phyloP scores from a whole-genome alignment of 2,329 filamentous ascomycete species.

The Tolypocladium endophyticum region DNA sequence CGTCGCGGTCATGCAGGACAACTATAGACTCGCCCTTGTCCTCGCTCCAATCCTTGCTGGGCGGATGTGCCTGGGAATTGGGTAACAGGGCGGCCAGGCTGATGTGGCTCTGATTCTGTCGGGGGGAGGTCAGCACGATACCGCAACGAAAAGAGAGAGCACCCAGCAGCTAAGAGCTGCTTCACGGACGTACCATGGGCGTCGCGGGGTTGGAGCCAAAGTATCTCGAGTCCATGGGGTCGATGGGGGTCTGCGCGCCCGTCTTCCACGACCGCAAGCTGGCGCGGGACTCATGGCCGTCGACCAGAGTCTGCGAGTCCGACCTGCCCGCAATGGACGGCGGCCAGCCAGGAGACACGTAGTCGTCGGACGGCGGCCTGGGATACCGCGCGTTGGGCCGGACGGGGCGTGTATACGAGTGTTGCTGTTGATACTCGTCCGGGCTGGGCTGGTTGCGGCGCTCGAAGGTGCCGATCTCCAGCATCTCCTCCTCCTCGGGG shows the following conservation, averaged over 20 bases:
- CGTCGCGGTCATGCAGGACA: slow-evolving; percentile 30
- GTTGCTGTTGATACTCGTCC: slow-evolving; percentile 15
- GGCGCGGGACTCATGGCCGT: slow-evolving; percentile 13
- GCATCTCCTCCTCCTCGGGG: slow-evolving; percentile 21
- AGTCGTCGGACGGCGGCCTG: slow-evolving; percentile 4
- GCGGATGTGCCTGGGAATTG: slow-evolving; percentile 15
- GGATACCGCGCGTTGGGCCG: not conserved
- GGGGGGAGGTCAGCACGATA: not conserved
- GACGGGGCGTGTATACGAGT: slow-evolving; percentile 6
- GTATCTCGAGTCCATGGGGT: slow-evolving; percentile 2
- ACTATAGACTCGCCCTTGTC: slow-evolving; percentile 21
- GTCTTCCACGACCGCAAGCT: slow-evolving; percentile 13
- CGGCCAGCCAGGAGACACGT: slow-evolving; percentile 7
- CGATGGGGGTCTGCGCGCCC: slow-evolving; percentile 7
- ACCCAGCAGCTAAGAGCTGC: not conserved
- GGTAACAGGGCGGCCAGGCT: slow-evolving; percentile 29
- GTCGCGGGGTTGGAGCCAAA: slow-evolving; percentile 6
- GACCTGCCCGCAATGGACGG: slow-evolving; percentile 10
- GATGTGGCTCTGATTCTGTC: slow-evolving; percentile 30
- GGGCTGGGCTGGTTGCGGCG: slow-evolving; percentile 14
- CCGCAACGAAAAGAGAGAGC: not conserved
- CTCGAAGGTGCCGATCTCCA: slow-evolving; percentile 20
- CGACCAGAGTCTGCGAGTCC: slow-evolving; percentile 17
- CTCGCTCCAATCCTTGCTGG: slow-evolving; percentile 21
- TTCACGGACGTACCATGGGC: slow-evolving; percentile 7